Base-by-base conservation (phyloP, 306 rosid species). In the Leucaena leucocephala region DNA sequence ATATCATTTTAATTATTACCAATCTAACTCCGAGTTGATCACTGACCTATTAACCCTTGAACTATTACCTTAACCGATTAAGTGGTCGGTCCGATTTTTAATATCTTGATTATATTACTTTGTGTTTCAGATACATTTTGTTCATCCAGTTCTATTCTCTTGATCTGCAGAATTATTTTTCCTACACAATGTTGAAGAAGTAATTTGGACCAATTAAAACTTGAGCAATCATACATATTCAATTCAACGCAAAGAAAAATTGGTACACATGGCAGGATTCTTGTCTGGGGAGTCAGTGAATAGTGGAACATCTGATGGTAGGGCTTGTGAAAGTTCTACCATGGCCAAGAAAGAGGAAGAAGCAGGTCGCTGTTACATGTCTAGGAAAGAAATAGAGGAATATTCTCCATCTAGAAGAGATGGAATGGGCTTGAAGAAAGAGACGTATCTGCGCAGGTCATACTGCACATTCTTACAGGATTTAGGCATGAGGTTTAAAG, bases 401-500 rank as follows among this genome's bases (percentile, higher is more conserved):
- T 82, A 89, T 78, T 89, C 98, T 48, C 98, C 98, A 36, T 92
- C 98, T 59, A 91, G 92, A 83, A 83, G 59, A 66, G 96, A 92
- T 80, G 97, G 94, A 77, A 86, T 92, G 84, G 98, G 93, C 84
- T 83, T 91, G 91, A 91, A 92, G 88, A 95, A 92, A 76, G 98
- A 92, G 92, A 85, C 93, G 68, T 92, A 90, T 85, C 86, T 95
- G 66, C 96, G 97, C 84, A 91, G 91, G 83, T 95, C 98, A 46
- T 95, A 95, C 81, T 91, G 98, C 86, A 90, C 97, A 68, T 92
- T 87, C 84, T 87, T 95, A 68, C 98, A 95, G 79, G 97, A 95
- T 86, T 86, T 95, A 83, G 98, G 98, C 82, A 95, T 89, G 92
- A 91, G 94, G 75, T 92, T 95, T 79, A 92, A 92, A 90, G 98